Evolutionary conservation across 495 filamentous ascomycete species (phyloP), one percentile per base, ranked within the genome.

Genomic region (Chlorociboria aeruginascens): DNA sequence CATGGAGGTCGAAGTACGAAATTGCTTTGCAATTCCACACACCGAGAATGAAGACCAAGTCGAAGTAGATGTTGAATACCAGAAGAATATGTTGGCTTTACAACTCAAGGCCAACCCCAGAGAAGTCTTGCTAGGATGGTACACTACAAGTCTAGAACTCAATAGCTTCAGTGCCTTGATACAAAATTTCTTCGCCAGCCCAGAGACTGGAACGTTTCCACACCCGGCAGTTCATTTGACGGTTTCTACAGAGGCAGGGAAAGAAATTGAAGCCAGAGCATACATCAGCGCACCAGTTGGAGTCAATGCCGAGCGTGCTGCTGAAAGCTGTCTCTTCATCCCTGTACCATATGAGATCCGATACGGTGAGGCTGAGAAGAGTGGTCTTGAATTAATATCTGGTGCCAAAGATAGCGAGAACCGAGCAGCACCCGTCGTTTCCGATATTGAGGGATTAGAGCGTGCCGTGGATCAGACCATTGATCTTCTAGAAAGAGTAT

Each of bases 61-160:
- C 57, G 92, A 98, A 63, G 93, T 98, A 50, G 92, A 98, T 66
- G 95, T 98, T 78, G 92, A 97, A 67, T 98, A 97, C 64, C 92
- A 98, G 68, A 97, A 97, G 77, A 86, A 89, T 64, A 97, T 98
- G 92, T 78, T 96, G 13, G 81, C 81, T 13, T 73, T 98, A 53
- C 89, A 95, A 63, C 77, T 95, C 54, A 88, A 88, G 72, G 89
- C 89, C 13, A 87, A 89, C 67, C 92, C 93, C 10, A 83, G 86
- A 63, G 92, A 98, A 67, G 80, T 90, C 25, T 76, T 98, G 14
- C 82, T 98, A 30, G 92, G 92, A 57, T 98, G 92, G 92, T 98
- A 98, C 70, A 94, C 93, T 52, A 98, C 93, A 14, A 86, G 83
- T 57, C 77, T 82, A 57, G 88, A 95, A 68, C 77, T 98, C 60